Conservation (phyloP, 2,329 filamentous ascomycete species). For the Paecilomyces variotii region DNA sequence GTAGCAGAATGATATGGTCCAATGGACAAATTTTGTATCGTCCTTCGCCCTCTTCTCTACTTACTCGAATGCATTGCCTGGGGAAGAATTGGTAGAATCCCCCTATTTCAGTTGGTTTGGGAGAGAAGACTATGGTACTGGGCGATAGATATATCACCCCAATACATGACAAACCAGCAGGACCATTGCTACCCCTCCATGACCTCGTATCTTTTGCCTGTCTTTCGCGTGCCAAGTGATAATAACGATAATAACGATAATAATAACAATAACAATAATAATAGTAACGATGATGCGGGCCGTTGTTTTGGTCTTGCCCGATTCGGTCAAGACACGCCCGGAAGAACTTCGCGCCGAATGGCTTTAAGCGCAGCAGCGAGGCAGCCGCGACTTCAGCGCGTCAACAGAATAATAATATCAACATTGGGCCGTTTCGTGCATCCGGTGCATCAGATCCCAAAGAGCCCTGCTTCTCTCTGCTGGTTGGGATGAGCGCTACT, state of each 20-base stretch:
- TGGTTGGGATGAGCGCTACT: background rate
- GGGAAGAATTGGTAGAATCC: too few species aligned
- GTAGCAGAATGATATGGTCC: background rate
- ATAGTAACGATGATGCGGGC: background rate
- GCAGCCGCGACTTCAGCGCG: slow-evolving; percentile 9
- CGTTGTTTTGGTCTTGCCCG: slow-evolving; percentile 26
- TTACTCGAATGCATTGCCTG: too few species aligned
- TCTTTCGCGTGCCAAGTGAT: too few species aligned
- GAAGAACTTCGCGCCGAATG: slow-evolving; percentile 21
- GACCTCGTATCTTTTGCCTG: too few species aligned
- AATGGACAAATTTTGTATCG: too few species aligned
- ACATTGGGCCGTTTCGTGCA: background rate
- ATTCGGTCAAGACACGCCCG: slow-evolving; percentile 13
- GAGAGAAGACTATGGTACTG: too few species aligned
- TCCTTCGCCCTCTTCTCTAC: too few species aligned
- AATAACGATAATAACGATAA: background rate
- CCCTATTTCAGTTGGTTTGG: too few species aligned
- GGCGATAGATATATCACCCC: too few species aligned
- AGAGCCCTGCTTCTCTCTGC: background rate
- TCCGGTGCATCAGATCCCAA: background rate
- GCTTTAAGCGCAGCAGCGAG: slow-evolving; percentile 7
- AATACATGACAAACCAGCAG: too few species aligned
- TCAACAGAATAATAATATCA: slow-evolving; percentile 4
- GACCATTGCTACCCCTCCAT: too few species aligned
- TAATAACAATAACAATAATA: background rate